Percentiles rank a stretch among this genome's conserved stretches.
These are phyloP conservation scores for Pyrenophora teres DNA, from an alignment of 2,329 filamentous ascomycete species.

Conservation along the genomic window DNA sequence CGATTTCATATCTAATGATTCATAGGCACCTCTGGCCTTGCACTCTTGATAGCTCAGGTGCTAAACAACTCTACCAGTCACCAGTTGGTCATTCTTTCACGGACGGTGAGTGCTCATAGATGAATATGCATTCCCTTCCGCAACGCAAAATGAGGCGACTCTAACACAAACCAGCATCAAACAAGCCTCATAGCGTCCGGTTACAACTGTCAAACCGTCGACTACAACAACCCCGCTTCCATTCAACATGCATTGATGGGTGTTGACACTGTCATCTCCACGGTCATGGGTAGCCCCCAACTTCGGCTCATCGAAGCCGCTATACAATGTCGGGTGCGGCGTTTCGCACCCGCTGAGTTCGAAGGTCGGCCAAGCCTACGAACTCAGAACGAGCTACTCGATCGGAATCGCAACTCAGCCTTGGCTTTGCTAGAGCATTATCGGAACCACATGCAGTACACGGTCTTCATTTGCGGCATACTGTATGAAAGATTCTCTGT, in stretches of 20 bases:
- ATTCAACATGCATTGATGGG: constrained; percentile 71
- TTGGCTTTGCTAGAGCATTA: constrained; percentile 62
- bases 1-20: background rate
- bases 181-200: constrained; percentile 59
- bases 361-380: constrained; percentile 66
- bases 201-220: constrained; percentile 70
- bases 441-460: constrained; percentile 65
- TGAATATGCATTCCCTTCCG: background rate
- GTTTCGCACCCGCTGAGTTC: constrained; percentile 77
- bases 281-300: constrained; percentile 68
- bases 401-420: constrained; percentile 64
- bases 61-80: constrained; percentile 67
- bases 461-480: constrained; percentile 73
- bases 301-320: constrained; percentile 75
- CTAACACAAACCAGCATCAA: constrained; percentile 53
- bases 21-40: constrained; percentile 62
- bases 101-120: constrained; percentile 55
- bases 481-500: constrained; percentile 77
- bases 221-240: constrained; percentile 64
- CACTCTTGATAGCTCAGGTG: constrained; percentile 61
- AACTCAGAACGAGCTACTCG: constrained; percentile 62
- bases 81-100: constrained; percentile 71
- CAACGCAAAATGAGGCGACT: background rate
- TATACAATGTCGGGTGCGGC: constrained; percentile 64
- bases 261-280: constrained; percentile 76